phyloP scores from a whole-genome alignment of 2,329 filamentous ascomycete species.

The Eutypella sp. region DNA sequence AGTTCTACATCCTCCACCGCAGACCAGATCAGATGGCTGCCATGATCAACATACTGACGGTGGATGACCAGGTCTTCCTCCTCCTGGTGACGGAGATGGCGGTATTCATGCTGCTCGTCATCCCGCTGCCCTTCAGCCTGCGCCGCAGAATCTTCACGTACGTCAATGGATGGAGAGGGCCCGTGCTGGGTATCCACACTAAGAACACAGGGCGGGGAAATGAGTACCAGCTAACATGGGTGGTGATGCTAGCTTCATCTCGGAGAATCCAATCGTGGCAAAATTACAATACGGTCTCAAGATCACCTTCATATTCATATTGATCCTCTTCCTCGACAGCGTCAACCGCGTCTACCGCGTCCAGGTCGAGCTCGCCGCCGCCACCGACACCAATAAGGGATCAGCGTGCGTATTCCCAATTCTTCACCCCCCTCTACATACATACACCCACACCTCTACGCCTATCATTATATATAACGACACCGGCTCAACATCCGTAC shows the following conservation, averaged over 20 bases:
- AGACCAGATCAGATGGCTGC: neutral
- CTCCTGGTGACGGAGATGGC: slow-evolving; percentile 79
- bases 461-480: too few species aligned
- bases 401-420: slow-evolving; percentile 42
- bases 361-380: slow-evolving; percentile 76
- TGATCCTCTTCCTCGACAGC: slow-evolving; percentile 96
- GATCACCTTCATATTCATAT: slow-evolving; percentile 98
- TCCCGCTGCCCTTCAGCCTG: slow-evolving; percentile 83
- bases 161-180: slow-evolving; percentile 19
- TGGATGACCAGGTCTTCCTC: slow-evolving; percentile 64
- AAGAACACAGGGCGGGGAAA: neutral
- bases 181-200: too few species aligned
- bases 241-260: slow-evolving; percentile 70
- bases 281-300: slow-evolving; percentile 97
- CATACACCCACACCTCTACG: slow-evolving; percentile 2
- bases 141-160: slow-evolving; percentile 80
- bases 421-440: neutral
- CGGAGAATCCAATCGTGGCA: slow-evolving; percentile 75
- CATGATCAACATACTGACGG: slow-evolving; percentile 19
- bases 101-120: slow-evolving; percentile 71
- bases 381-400: slow-evolving; percentile 54
- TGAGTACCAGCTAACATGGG: slow-evolving; percentile 5
- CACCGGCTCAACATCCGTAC: too few species aligned
- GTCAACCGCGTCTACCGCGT: slow-evolving; percentile 95
- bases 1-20: too few species aligned